phyloP scores from a whole-genome alignment of 257 asterid genomes.

The Nicotiana tomentosiformis region DNA sequence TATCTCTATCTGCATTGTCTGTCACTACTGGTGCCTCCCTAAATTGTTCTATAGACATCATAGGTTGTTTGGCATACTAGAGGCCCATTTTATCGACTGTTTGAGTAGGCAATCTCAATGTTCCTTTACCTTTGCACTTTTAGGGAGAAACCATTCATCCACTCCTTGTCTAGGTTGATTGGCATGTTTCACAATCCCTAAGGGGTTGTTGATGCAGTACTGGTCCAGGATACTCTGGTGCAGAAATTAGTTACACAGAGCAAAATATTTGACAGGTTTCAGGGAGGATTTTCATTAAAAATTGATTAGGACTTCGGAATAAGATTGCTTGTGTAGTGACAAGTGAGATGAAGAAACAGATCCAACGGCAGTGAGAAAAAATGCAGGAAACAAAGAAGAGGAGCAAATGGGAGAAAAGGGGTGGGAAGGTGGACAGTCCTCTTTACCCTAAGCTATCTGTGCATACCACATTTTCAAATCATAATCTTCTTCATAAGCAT shows the following conservation, averaged over 20 bases:
- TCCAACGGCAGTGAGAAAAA: neutral
- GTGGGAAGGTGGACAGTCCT: constrained; percentile 4
- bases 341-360: constrained; percentile 4
- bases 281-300: neutral
- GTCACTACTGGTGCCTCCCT: neutral
- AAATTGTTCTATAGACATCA: neutral
- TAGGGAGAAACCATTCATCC: neutral
- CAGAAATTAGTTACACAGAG: neutral
- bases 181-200: neutral
- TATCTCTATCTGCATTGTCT: neutral
- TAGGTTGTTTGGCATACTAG: neutral
- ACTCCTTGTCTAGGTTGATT: neutral
- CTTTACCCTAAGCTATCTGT: neutral
- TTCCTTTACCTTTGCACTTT: neutral
- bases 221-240: neutral
- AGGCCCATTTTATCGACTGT: neutral
- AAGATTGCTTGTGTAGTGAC: neutral
- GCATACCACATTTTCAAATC: neutral
- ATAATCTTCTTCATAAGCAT: neutral
- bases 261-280: neutral
- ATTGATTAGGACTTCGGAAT: neutral
- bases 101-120: neutral
- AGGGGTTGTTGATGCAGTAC: neutral
- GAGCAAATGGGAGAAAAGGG: neutral
- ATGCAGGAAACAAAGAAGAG: neutral